Conservation (phyloP, 208 protist genomes). For the Leishmania arabica region DNA sequence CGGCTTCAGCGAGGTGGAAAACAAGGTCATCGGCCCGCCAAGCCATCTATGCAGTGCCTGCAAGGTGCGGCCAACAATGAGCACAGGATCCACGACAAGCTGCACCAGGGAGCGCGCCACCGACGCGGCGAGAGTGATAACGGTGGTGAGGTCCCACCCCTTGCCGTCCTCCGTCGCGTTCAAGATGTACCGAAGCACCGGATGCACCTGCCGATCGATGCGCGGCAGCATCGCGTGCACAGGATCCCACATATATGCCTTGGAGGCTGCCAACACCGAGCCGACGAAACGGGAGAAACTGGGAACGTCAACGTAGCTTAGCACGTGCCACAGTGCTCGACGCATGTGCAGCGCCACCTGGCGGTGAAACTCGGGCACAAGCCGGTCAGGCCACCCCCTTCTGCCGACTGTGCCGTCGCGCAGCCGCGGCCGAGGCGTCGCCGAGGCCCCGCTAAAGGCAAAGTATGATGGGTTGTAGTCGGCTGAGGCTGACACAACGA, state of each 20-base stretch:
- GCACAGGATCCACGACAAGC: constrained; percentile 14
- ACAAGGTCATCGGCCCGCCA: background rate
- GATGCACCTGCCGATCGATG: constrained; percentile 10
- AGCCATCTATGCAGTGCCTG: constrained; percentile 11
- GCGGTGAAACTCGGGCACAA: constrained; percentile 32
- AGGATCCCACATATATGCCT: background rate
- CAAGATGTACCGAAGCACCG: constrained; percentile 12
- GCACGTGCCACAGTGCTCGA: background rate
- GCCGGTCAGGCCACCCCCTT: constrained; percentile 20
- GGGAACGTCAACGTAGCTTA: background rate
- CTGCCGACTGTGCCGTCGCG: background rate
- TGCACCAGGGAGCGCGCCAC: constrained; percentile 16
- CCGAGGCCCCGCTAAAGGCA: background rate
- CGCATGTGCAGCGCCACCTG: constrained; percentile 38
- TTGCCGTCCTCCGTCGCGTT: background rate
- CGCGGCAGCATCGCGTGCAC: constrained; percentile 7
- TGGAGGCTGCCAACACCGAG: background rate
- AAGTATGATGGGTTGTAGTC: constrained; percentile 40
- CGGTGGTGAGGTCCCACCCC: constrained; percentile 9
- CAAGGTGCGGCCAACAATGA: constrained; percentile 24
- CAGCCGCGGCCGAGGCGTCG: background rate
- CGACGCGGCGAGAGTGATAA: constrained; percentile 5
- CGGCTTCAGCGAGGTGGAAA: constrained; percentile 2
- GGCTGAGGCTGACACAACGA: constrained; percentile 24
- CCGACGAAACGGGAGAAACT: background rate